These are phyloP conservation scores for Dactylella cylindrospora DNA, from an alignment of 2,329 filamentous ascomycete species.

Conservation along the genomic window DNA sequence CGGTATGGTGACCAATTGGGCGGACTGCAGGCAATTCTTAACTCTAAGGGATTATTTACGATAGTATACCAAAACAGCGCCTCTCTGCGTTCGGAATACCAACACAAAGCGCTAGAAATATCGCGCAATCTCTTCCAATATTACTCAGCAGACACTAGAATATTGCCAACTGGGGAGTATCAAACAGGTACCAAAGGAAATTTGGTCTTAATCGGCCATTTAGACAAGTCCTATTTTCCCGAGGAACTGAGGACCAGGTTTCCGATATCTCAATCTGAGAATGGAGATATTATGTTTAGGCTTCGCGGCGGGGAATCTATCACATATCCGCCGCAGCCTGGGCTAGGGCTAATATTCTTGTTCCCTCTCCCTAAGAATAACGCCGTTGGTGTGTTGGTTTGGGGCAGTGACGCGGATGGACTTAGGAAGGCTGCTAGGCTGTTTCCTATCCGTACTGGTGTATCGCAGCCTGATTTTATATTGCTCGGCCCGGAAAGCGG, in stretches of 20 bases:
- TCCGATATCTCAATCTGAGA: constrained; percentile 33
- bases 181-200: constrained; percentile 53
- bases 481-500: constrained; percentile 55
- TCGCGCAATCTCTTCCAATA: constrained; percentile 63
- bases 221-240: constrained; percentile 50
- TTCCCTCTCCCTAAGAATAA: constrained; percentile 55
- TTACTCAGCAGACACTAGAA: constrained; percentile 58
- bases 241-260: constrained; percentile 13
- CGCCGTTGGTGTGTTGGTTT: constrained; percentile 60
- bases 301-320: constrained; percentile 37
- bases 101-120: constrained; percentile 57
- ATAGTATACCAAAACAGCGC: constrained; percentile 50
- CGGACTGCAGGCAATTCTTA: constrained; percentile 59
- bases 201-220: constrained; percentile 51
- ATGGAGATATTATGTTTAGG: constrained; percentile 26
- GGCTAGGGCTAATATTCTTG: constrained; percentile 58
- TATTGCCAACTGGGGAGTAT: constrained; percentile 49
- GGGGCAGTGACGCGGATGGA: constrained; percentile 57
- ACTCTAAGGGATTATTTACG: constrained; percentile 55
- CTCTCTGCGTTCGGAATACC: constrained; percentile 49
- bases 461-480: constrained; percentile 62
- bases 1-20: constrained; percentile 58
- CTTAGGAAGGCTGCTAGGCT: constrained; percentile 58
- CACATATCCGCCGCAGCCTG: constrained; percentile 50
- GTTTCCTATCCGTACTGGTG: constrained; percentile 60